Evolutionary conservation across 768 basidiomycete species (phyloP).

Genomic region (Kwoniella botswanensis): DNA sequence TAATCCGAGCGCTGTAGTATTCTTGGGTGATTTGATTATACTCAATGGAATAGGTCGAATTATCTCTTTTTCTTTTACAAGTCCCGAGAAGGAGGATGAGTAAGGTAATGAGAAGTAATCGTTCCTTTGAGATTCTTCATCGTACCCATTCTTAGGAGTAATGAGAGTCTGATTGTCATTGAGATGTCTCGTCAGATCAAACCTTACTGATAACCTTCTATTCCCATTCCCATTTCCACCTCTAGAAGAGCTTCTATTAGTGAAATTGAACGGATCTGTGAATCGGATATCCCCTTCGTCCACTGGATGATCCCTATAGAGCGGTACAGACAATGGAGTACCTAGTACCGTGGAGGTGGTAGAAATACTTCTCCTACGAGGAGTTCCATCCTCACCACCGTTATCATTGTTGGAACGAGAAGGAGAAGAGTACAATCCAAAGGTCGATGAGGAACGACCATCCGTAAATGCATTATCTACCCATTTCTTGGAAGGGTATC

Average conservation of each 20-base stretch:
- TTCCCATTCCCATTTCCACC: background rate
- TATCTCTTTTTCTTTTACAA: background rate
- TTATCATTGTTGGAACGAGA: background rate
- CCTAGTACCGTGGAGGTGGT: background rate
- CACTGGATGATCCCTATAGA: background rate
- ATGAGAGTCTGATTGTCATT: background rate
- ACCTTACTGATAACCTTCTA: slow-evolving; percentile 15
- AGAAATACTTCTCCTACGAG: background rate
- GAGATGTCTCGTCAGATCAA: slow-evolving; percentile 4
- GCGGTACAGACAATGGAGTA: background rate
- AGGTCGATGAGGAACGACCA: background rate
- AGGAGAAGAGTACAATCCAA: background rate
- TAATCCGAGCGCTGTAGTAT: background rate
- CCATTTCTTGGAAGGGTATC: background rate
- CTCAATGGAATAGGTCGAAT: slow-evolving; percentile 12
- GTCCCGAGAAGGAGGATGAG: background rate
- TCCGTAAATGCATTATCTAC: background rate
- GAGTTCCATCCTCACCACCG: background rate
- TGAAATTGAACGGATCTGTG: background rate
- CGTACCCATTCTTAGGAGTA: background rate
- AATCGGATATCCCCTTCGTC: slow-evolving; percentile 2
- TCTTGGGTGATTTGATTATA: slow-evolving; percentile 9
- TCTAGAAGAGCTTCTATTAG: background rate
- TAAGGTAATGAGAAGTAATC: slow-evolving; percentile 8
- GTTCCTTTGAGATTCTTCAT: background rate